Conservation (phyloP, 352 stramenopile species). For the Phytophthora pseudosyringae region DNA sequence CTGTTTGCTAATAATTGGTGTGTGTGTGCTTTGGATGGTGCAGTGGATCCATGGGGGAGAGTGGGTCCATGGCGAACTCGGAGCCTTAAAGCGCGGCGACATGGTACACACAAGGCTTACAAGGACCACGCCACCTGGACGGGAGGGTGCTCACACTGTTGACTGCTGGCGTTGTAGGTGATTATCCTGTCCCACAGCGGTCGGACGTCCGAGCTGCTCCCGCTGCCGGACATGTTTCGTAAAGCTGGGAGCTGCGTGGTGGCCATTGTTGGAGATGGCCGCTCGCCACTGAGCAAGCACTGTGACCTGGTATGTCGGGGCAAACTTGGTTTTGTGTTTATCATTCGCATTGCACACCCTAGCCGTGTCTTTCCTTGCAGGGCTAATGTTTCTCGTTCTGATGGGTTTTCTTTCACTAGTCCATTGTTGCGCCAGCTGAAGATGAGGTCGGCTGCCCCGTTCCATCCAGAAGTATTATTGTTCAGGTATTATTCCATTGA, state of each 20-base stretch:
- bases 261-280: conserved; percentile 52
- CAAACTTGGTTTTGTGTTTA: background rate
- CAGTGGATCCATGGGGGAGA: conserved; percentile 83
- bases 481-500: conserved; percentile 46
- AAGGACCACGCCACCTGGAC: too few species aligned
- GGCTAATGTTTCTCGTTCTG: background rate
- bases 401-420: background rate
- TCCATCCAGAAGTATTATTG: conserved; percentile 79
- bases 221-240: conserved; percentile 56
- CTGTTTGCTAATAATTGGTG: background rate
- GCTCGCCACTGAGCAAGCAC: conserved; percentile 40
- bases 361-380: background rate
- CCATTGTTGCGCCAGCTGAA: conserved; percentile 47
- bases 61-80: conserved; percentile 83
- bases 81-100: conserved; percentile 64
- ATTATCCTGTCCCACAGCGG: conserved; percentile 82
- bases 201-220: conserved; percentile 62
- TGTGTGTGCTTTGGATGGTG: background rate
- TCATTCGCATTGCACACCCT: too few species aligned
- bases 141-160: background rate
- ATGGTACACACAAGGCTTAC: conserved; percentile 28
- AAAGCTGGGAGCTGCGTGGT: conserved; percentile 49
- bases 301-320: conserved; percentile 39
- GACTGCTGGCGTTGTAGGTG: conserved; percentile 19
- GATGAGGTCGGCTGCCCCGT: conserved; percentile 64